Percentiles rank a stretch among this genome's conserved stretches.
These are phyloP conservation scores for Lactarius quietus DNA, from an alignment of 768 basidiomycete genomes.

Conservation along the genomic window DNA sequence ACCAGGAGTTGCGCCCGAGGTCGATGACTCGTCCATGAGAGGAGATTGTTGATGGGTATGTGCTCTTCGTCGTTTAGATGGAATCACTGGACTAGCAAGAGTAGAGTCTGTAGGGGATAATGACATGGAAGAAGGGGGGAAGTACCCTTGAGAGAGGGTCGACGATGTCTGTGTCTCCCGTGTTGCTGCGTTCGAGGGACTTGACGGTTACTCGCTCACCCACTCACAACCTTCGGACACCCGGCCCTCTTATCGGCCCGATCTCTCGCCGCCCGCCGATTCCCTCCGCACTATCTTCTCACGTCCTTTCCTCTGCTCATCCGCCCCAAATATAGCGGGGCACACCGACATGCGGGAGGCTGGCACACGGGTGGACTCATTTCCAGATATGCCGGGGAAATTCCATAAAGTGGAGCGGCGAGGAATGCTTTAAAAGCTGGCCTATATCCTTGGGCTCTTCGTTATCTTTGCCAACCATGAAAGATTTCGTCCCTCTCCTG, in stretches of 20 bases:
- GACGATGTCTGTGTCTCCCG: slow-evolving; percentile 8
- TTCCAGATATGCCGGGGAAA: background rate
- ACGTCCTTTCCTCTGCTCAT: background rate
- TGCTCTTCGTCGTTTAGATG: slow-evolving; percentile 51
- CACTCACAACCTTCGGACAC: background rate
- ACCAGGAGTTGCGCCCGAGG: slow-evolving; percentile 34
- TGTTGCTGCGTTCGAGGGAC: background rate
- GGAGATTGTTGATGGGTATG: slow-evolving; percentile 27
- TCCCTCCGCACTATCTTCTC: background rate
- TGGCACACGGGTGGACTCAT: background rate
- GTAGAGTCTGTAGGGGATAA: slow-evolving; percentile 58
- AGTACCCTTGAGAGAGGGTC: slow-evolving; percentile 14
- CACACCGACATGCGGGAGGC: too few relatives aligned
- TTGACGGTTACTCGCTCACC: background rate
- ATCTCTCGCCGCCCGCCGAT: background rate
- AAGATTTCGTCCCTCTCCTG: background rate
- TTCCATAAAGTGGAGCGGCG: background rate
- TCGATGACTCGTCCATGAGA: slow-evolving; percentile 31
- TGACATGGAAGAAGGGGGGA: slow-evolving; percentile 47
- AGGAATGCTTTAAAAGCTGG: background rate
- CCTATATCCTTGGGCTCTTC: background rate
- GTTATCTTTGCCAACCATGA: background rate
- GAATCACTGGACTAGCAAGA: slow-evolving; percentile 52
- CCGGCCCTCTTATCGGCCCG: background rate
- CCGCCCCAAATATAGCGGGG: background rate